Base-by-base conservation (phyloP, 805 yeast species). In the Scheffersomyces spartinae region DNA sequence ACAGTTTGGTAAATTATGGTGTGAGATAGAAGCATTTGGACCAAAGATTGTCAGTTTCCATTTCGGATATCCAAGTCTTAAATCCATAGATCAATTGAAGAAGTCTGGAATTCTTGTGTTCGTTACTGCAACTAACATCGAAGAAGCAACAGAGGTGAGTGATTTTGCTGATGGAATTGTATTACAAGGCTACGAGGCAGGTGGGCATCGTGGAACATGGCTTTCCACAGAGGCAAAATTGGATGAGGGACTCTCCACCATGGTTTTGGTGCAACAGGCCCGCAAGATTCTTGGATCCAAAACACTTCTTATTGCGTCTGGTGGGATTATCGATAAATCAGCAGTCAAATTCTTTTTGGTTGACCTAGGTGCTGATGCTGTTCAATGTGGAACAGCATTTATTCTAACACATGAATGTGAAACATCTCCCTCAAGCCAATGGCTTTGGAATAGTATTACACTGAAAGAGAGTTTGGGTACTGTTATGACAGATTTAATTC, bases 151-250 rank as follows among this genome's bases (percentile, higher is more conserved):
- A 10, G 18, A 40, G 23, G 16, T 41, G 3, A 38, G 43, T 0
- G 29, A 42, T 0, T 59, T 59, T 0, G 58, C 61, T 5, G 72
- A 70, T 40, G 75, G 67, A 2, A 43, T 72, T 4, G 49, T 64
- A 6, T 52, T 61, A 14, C 81, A 74, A 42, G 79, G 79, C 0
- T 54, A 52, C 41, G 79, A 71, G 35, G 80, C 80, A 3, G 80
- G 80, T 13, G 80, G 80, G 0, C 80, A 73, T 39, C 47, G 80
- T 10, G 78, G 78, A 3, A 62, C 55, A 33, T 64, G 60, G 26
- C 26, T 57, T 11, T 33, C 36, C 4, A 42, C 45, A 13, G 68
- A 61, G 31, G 47, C 46, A 16, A 46, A 52, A 15, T 42, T 62
- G 23, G 42, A 55, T 6, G 64, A 73, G 0, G 22, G 26, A 17